Evolutionary conservation across 805 yeast species (phyloP).

Genomic region (Torulaspora quercuum): DNA sequence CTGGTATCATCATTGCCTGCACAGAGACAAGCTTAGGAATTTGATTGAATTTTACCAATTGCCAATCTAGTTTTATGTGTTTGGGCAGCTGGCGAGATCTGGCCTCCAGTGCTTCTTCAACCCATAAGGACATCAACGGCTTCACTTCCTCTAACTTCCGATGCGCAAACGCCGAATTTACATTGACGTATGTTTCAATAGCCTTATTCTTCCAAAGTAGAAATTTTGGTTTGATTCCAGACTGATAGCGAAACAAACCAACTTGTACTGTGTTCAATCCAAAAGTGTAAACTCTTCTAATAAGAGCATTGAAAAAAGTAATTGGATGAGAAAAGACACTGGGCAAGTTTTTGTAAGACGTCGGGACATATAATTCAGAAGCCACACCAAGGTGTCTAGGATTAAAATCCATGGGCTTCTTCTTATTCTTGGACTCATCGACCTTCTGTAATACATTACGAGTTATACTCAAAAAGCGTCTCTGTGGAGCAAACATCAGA

Average conservation of each 20-base stretch:
- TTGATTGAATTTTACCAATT: constrained; percentile 61
- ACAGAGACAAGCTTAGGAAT: constrained; percentile 72
- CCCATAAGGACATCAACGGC: constrained; percentile 56
- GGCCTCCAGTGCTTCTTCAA: constrained; percentile 51
- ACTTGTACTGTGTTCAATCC: constrained; percentile 68
- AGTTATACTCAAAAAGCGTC: constrained; percentile 6
- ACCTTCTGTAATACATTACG: constrained; percentile 8
- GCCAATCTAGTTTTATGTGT: constrained; percentile 66
- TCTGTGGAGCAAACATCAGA: constrained; percentile 2
- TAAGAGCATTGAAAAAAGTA: constrained; percentile 43
- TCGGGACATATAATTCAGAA: constrained; percentile 50
- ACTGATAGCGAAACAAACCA: constrained; percentile 64
- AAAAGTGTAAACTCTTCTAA: constrained; percentile 58
- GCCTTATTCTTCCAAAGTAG: constrained; percentile 83
- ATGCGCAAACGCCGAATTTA: constrained; percentile 78
- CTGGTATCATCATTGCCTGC: constrained; percentile 61
- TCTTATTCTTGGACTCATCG: constrained; percentile 10
- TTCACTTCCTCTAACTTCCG: constrained; percentile 48
- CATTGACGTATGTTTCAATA: constrained; percentile 67
- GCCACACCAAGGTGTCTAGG: constrained; percentile 43
- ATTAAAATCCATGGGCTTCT: constrained; percentile 31
- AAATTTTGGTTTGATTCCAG: constrained; percentile 63
- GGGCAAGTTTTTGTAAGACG: constrained; percentile 47
- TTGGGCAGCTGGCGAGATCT: constrained; percentile 57
- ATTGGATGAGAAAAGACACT: constrained; percentile 42